Conservation (phyloP, 768 basidiomycete genomes). For the Mrakia gelida region DNA sequence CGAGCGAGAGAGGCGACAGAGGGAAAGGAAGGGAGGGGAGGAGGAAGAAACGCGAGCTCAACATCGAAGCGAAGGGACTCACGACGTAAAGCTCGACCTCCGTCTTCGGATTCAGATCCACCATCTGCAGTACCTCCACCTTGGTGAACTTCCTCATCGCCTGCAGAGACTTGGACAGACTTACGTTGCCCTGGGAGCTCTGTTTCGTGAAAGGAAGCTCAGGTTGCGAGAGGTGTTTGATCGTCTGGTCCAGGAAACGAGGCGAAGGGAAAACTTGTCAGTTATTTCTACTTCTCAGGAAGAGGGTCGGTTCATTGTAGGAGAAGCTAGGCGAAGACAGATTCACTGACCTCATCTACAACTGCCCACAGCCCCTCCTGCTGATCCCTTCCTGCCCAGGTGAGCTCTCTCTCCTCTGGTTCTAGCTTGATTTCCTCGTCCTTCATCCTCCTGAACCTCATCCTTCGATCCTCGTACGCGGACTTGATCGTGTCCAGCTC, state of each 20-base stretch:
- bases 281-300: too few species aligned
- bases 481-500: constrained; percentile 21
- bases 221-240: constrained; percentile 7
- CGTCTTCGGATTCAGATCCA: constrained; percentile 23
- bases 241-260: not conserved
- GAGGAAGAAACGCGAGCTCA: not conserved
- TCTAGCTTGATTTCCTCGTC: constrained; percentile 14
- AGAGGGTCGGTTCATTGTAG: too few species aligned
- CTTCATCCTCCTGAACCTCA: not conserved
- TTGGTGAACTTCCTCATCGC: constrained; percentile 28
- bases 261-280: too few species aligned
- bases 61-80: not conserved
- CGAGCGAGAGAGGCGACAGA: not conserved
- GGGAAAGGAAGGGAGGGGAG: not conserved
- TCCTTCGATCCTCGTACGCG: constrained; percentile 10
- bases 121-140: constrained; percentile 31
- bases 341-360: constrained; percentile 16
- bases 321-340: too few species aligned
- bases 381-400: constrained; percentile 8
- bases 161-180: constrained; percentile 21
- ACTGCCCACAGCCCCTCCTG: constrained; percentile 13
- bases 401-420: constrained; percentile 17
- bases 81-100: constrained; percentile 31
- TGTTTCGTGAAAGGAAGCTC: constrained; percentile 24
- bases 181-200: constrained; percentile 16